phyloP scores from a whole-genome alignment of 805 yeast species.

The Cyberlindnera subsufficiens region DNA sequence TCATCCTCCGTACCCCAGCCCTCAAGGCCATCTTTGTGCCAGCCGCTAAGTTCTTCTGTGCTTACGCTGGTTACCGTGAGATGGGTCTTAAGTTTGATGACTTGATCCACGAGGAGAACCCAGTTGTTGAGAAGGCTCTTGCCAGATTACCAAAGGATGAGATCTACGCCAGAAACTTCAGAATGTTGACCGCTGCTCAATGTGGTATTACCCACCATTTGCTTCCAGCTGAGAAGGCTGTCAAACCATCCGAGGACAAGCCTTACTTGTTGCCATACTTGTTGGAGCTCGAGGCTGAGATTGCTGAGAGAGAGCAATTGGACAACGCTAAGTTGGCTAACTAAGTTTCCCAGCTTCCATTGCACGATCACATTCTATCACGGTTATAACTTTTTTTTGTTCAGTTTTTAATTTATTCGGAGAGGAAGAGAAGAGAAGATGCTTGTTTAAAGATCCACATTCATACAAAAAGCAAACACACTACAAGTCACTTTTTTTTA shows the following conservation, averaged over 20 bases:
- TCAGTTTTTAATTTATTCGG: conserved; percentile 5
- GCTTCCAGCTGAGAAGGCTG: conserved; percentile 73
- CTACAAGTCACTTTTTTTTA: not conserved
- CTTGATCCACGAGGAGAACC: conserved; percentile 80
- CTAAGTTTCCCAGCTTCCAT: not conserved
- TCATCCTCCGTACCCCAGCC: conserved; percentile 72
- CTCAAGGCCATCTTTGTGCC: conserved; percentile 76
- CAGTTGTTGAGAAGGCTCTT: conserved; percentile 80
- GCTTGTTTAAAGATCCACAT: not conserved
- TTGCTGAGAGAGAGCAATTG: conserved; percentile 78
- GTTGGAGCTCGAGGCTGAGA: conserved; percentile 92
- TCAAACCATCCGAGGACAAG: conserved; percentile 73
- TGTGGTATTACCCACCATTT: conserved; percentile 76
- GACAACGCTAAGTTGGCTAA: conserved; percentile 52
- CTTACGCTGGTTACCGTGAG: conserved; percentile 88
- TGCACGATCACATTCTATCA: too few relatives aligned
- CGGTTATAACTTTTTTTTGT: not conserved
- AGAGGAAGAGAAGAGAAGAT: not conserved
- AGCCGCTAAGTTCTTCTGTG: conserved; percentile 65
- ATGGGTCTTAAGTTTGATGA: conserved; percentile 92
- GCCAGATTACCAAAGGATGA: conserved; percentile 81
- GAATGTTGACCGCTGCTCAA: conserved; percentile 91
- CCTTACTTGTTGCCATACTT: conserved; percentile 85
- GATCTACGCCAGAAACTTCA: conserved; percentile 85
- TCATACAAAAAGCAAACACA: not conserved